Evolutionary conservation across 257 asterid species (phyloP), one percentile per base, ranked within the genome.

Genomic region (Nicotiana benthamiana): DNA sequence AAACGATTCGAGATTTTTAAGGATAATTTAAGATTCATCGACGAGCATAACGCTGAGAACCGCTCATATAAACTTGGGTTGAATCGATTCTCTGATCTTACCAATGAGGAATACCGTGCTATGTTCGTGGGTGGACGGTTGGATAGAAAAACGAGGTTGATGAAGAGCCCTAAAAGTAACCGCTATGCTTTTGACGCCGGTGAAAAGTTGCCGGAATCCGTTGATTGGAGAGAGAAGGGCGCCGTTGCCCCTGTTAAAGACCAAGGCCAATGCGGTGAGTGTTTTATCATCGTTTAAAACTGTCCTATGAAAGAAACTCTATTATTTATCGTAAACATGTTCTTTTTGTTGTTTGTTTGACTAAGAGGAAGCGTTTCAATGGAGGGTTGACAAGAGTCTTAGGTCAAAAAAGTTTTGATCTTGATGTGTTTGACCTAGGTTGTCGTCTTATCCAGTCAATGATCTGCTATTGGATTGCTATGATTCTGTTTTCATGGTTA

Each of bases 251-350:
- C 93, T 22, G 97, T 95, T 78, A 95, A 93, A 81, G 95, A 95
- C 88, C 98, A 95, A 83, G 99, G 99, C 77, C 97, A 89, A 61
- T 93, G 97, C 20, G 99, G 99, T 93, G 79, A 81, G 92, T 18
- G n/a, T 13, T 61, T 12, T 26, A 13, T 30, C 30, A 2, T 61
- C 51, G 26, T 40, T 75, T 1, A 15, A 40, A 15, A 9, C 48
- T 40, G 12, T 40, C 12, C 1, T 9, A 9, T 43, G 11, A 28
- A 9, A 3, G 30, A 22, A 61, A 7, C 30, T 11, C 18, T 61
- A 18, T 0, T 61, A 3, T 7, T 75, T 15, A 22, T 74, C 5
- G 9, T 11, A 54, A 75, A 11, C 36, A 12, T 27, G 6, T 30
- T 2, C 4, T 22, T 15, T 51, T 48, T 48, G 61, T 17, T 22